Evolutionary conservation across 768 basidiomycete species (phyloP).

Genomic region (Russula olivacea): DNA sequence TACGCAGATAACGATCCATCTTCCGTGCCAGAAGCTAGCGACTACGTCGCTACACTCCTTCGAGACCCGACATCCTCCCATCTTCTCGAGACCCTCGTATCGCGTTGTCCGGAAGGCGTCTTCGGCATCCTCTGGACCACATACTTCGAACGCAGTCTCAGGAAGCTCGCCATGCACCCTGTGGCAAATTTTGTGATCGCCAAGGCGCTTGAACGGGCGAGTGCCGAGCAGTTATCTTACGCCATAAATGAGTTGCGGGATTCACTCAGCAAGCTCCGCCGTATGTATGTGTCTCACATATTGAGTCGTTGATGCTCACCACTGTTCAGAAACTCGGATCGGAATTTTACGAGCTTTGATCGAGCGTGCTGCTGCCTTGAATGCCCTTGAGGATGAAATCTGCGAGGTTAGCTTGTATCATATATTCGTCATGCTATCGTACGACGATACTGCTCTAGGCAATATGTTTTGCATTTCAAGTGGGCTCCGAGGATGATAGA

Average conservation of each 20-base stretch:
- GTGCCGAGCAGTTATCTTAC: slow-evolving; percentile 47
- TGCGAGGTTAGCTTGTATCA: slow-evolving; percentile 19
- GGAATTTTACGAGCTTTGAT: slow-evolving; percentile 75
- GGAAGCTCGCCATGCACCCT: slow-evolving; percentile 73
- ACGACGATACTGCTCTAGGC: slow-evolving; percentile 26
- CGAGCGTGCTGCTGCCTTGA: slow-evolving; percentile 48
- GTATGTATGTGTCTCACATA: slow-evolving; percentile 42
- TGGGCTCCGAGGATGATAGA: slow-evolving; percentile 18
- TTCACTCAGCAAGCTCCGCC: slow-evolving; percentile 57
- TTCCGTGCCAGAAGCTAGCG: slow-evolving; percentile 47
- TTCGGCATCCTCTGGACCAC: slow-evolving; percentile 68
- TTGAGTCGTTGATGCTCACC: neutral
- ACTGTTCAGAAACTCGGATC: slow-evolving; percentile 59
- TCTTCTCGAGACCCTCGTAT: slow-evolving; percentile 75
- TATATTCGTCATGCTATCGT: neutral
- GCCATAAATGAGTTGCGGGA: slow-evolving; percentile 55
- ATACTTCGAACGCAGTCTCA: slow-evolving; percentile 72
- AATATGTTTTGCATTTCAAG: slow-evolving; percentile 19
- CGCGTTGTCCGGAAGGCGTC: slow-evolving; percentile 50
- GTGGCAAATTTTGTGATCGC: slow-evolving; percentile 93
- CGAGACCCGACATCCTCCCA: slow-evolving; percentile 87
- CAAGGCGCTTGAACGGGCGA: slow-evolving; percentile 60
- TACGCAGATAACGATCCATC: slow-evolving; percentile 37
- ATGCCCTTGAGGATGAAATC: slow-evolving; percentile 16
- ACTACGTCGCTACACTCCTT: slow-evolving; percentile 76